Percentiles rank a stretch among this genome's conserved stretches.
Conservation (phyloP, 345 rosid genomes). For the Microcos paniculata region DNA sequence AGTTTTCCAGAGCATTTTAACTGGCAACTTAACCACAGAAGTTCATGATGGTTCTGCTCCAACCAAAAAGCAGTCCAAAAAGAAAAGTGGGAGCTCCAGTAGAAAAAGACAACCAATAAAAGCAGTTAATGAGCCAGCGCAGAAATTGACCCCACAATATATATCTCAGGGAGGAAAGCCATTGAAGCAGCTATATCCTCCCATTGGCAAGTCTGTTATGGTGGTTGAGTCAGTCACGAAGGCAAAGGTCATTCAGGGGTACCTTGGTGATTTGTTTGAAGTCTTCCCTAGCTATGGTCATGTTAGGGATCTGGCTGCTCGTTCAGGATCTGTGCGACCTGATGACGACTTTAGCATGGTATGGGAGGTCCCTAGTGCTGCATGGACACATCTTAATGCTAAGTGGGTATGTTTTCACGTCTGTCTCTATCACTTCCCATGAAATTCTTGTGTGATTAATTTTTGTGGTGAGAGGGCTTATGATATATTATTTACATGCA, state of each 20-base stretch:
- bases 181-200: constrained; percentile 68
- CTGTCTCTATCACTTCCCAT: constrained; percentile 6
- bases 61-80: constrained; percentile 36
- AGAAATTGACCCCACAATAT: constrained; percentile 34
- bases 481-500: constrained; percentile 7
- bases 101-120: constrained; percentile 34
- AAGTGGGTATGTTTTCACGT: constrained; percentile 52
- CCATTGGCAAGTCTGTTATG: constrained; percentile 78
- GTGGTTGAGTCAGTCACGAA: constrained; percentile 93
- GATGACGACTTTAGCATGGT: constrained; percentile 98
- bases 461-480: constrained; percentile 8
- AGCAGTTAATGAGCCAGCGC: constrained; percentile 30
- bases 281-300: constrained; percentile 98
- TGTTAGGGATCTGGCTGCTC: constrained; percentile 92
- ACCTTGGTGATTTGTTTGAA: constrained; percentile 87
- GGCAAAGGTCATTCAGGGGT: constrained; percentile 92
- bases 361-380: constrained; percentile 97
- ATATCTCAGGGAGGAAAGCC: constrained; percentile 40
- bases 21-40: constrained; percentile 22
- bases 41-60: constrained; percentile 33
- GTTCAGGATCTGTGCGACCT: constrained; percentile 97
- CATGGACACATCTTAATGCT: constrained; percentile 97
- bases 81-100: constrained; percentile 34
- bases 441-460: constrained; percentile 2
- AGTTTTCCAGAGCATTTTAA: constrained; percentile 43